Evolutionary conservation across 2,329 filamentous ascomycete genomes (phyloP).

Genomic region (Penicillium sp.): DNA sequence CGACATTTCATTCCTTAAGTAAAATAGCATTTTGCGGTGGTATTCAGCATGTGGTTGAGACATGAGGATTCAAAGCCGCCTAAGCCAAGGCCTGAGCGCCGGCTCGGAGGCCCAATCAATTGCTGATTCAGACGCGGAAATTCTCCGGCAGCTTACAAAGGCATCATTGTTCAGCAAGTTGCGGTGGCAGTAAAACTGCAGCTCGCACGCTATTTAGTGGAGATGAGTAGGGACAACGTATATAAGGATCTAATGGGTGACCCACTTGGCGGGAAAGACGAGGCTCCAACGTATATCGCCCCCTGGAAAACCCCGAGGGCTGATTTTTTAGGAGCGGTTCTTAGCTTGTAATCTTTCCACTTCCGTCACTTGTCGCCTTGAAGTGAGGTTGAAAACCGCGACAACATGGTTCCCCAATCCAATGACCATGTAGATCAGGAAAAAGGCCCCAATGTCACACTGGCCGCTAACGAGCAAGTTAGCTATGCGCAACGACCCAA

Average conservation of each 20-base stretch:
- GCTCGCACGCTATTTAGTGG: background rate
- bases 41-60: background rate
- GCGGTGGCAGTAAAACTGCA: background rate
- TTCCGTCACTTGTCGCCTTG: background rate
- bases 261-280: background rate
- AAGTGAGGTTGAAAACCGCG: background rate
- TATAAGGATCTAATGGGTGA: no score
- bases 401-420: background rate
- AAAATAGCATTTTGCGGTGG: background rate
- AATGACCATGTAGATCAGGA: constrained; percentile 9
- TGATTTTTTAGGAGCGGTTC: background rate
- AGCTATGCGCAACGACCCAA: constrained; percentile 12
- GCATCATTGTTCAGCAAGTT: background rate
- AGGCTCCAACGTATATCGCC: background rate
- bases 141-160: background rate
- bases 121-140: background rate
- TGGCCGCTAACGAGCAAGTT: constrained; percentile 6
- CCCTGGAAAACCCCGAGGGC: background rate
- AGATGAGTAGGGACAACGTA: background rate
- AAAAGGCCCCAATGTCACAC: constrained; percentile 6
- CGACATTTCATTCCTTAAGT: background rate
- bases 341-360: background rate
- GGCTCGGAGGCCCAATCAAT: background rate
- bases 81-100: background rate
- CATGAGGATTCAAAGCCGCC: background rate